A percentile compares a stretch with the other conserved stretches of the same genome.
phyloP scores from a whole-genome alignment of 140 eudicot species.

The Erigeron philadelphicus region DNA sequence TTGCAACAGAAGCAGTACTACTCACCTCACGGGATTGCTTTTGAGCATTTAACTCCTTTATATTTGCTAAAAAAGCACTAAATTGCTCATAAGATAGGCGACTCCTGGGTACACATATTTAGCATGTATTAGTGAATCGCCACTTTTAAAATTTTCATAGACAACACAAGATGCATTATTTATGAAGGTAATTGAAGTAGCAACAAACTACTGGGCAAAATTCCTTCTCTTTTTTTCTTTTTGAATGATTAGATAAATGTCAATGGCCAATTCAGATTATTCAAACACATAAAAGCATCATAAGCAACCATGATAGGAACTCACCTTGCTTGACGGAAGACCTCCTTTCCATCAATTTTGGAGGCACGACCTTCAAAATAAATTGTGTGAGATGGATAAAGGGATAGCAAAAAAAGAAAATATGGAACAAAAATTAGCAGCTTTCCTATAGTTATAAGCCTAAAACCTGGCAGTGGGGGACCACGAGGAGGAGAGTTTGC shows the following conservation, averaged over 20 bases:
- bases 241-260: constrained; percentile 12
- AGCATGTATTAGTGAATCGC: constrained; percentile 4
- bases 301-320: neutral
- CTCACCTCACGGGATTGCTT: constrained; percentile 95
- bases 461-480: constrained; percentile 68
- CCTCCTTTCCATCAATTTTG: constrained; percentile 92
- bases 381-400: constrained; percentile 18
- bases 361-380: constrained; percentile 56
- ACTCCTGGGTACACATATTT: constrained; percentile 54
- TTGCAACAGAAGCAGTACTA: constrained; percentile 19
- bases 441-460: constrained; percentile 12
- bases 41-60: constrained; percentile 88
- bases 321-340: constrained; percentile 96
- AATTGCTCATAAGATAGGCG: constrained; percentile 93
- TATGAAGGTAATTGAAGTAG: neutral
- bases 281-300: neutral
- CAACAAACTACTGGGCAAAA: neutral
- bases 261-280: neutral
- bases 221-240: neutral
- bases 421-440: constrained; percentile 3
- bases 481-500: constrained; percentile 92
- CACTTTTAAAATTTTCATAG: neutral
- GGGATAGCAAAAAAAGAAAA: constrained; percentile 6
- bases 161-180: neutral
- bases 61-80: constrained; percentile 84